Percentiles rank a stretch among this genome's conserved stretches.
phyloP scores from a whole-genome alignment of 2,329 filamentous ascomycete species.

The Aspergillus hortae region DNA sequence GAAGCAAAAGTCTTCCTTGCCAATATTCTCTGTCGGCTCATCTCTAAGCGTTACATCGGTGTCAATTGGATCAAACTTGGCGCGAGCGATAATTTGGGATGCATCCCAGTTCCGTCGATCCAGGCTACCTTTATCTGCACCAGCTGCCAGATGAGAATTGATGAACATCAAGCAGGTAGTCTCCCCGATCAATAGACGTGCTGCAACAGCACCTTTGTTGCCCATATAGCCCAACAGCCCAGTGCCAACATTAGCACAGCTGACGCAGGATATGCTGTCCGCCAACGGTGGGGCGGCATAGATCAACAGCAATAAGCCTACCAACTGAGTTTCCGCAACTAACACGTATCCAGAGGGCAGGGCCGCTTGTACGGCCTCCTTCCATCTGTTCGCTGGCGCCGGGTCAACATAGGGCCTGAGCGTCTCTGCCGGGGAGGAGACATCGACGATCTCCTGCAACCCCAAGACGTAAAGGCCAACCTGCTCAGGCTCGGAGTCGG shows the following conservation, averaged over 20 bases:
- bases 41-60: conserved; percentile 61
- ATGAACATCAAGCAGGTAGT: conserved; percentile 85
- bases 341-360: conserved; percentile 74
- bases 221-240: conserved; percentile 90
- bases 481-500: conserved; percentile 49
- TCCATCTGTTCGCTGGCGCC: conserved; percentile 72
- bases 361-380: conserved; percentile 67
- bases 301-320: conserved; percentile 77
- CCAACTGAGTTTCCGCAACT: conserved; percentile 77
- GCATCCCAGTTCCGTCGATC: conserved; percentile 90
- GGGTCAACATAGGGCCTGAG: conserved; percentile 73
- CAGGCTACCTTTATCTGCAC: conserved; percentile 70
- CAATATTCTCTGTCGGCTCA: conserved; percentile 59
- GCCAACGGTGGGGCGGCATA: conserved; percentile 78
- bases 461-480: conserved; percentile 87
- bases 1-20: conserved; percentile 89
- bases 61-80: conserved; percentile 73
- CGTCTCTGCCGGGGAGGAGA: conserved; percentile 75
- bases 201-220: conserved; percentile 88
- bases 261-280: conserved; percentile 73
- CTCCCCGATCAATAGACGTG: conserved; percentile 80
- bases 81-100: conserved; percentile 69
- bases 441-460: conserved; percentile 86
- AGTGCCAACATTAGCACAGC: conserved; percentile 79
- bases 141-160: conserved; percentile 88